Percentiles rank a stretch among this genome's conserved stretches.
phyloP scores from a whole-genome alignment of 2,329 filamentous ascomycete species.

The Fusarium newnesense region DNA sequence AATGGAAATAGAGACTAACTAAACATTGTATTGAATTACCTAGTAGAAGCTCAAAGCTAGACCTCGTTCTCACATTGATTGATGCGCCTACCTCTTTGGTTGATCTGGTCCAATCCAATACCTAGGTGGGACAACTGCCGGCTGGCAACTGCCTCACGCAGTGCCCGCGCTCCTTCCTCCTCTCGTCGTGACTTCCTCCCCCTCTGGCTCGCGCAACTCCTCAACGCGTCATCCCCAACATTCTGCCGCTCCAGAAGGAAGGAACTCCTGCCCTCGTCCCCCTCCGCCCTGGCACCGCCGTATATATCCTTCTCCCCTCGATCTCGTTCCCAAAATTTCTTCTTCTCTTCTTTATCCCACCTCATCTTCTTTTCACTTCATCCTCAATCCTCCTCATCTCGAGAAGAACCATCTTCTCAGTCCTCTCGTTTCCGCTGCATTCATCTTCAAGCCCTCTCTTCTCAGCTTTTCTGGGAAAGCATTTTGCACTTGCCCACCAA shows the following conservation, averaged over 20 bases:
- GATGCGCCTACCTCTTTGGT: neutral
- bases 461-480: constrained; percentile 8
- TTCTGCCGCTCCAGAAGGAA: constrained; percentile 25
- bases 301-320: constrained; percentile 15
- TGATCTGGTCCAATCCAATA: neutral
- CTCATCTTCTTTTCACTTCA: constrained; percentile 23
- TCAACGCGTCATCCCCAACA: constrained; percentile 36
- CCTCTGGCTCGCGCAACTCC: neutral
- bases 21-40: neutral
- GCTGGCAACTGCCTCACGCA: neutral
- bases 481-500: constrained; percentile 14
- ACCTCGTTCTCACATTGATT: neutral
- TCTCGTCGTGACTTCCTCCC: constrained; percentile 19
- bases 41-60: neutral
- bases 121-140: neutral
- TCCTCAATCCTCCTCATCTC: constrained; percentile 22
- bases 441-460: constrained; percentile 24
- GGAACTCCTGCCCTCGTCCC: constrained; percentile 24
- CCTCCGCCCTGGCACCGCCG: neutral
- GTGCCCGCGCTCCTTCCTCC: constrained; percentile 21
- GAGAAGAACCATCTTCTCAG: constrained; percentile 26
- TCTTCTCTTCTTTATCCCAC: constrained; percentile 24
- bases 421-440: constrained; percentile 25
- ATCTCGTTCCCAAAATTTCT: neutral
- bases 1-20: neutral